Evolutionary conservation across 2,329 filamentous ascomycete genomes (phyloP).

Genomic region (Botrytis fragariae): DNA sequence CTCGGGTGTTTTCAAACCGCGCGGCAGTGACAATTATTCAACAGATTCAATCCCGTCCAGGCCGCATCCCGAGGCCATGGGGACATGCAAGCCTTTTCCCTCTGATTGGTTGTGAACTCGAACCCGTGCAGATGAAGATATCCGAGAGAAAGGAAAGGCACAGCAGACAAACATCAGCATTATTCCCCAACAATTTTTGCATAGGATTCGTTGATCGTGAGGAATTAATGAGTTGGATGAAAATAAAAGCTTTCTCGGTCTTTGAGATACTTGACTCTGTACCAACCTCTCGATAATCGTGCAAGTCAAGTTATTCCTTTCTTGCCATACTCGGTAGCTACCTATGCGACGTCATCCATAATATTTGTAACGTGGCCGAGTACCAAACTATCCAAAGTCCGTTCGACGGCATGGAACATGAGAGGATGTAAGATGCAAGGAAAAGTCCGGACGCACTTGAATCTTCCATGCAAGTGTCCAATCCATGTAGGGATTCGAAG

Average conservation of each 20-base stretch:
- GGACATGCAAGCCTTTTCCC: background rate
- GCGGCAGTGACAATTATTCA: background rate
- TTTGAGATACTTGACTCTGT: background rate
- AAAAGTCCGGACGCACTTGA: background rate
- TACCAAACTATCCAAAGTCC: background rate
- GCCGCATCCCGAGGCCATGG: conserved; percentile 1
- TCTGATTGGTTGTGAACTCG: background rate
- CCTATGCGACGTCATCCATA: background rate
- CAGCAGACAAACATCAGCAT: background rate
- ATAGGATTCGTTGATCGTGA: background rate
- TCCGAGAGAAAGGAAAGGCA: background rate
- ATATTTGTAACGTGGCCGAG: background rate
- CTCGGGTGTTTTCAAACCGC: background rate
- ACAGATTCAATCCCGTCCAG: conserved; percentile 4
- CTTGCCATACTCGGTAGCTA: background rate
- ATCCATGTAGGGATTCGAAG: conserved; percentile 5
- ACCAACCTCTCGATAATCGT: background rate
- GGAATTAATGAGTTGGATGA: background rate
- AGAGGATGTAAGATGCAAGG: background rate
- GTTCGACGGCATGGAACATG: background rate
- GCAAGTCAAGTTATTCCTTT: background rate
- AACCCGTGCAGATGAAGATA: conserved; percentile 2
- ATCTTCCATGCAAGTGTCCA: background rate
- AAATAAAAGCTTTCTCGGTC: background rate
- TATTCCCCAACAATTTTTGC: background rate